These are phyloP conservation scores for Lasiosphaeriaceae sp. DNA, from an alignment of 495 filamentous ascomycete genomes.

Conservation along the genomic window DNA sequence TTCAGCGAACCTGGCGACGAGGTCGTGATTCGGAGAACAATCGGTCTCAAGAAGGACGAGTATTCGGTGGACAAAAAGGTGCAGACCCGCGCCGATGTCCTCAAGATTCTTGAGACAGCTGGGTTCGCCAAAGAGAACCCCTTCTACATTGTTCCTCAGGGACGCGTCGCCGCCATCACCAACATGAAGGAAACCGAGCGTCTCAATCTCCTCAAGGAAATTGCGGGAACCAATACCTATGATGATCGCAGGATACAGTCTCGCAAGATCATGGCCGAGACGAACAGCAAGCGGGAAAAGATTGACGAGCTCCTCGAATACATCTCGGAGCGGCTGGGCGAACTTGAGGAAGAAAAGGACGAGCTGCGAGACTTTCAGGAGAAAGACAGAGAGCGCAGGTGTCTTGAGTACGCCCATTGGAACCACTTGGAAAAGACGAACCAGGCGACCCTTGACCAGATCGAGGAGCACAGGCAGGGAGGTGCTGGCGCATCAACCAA, in stretches of 20 bases:
- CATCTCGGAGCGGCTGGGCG: conserved; percentile 81
- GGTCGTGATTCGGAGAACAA: conserved; percentile 84
- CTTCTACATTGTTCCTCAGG: conserved; percentile 98
- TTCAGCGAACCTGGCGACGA: conserved; percentile 93
- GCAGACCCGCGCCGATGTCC: conserved; percentile 89
- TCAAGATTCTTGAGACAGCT: conserved; percentile 92
- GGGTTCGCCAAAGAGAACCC: conserved; percentile 97
- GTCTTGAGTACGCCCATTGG: conserved; percentile 91
- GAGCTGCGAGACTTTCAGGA: conserved; percentile 90
- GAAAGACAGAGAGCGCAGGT: conserved; percentile 88
- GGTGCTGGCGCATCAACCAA: conserved; percentile 81
- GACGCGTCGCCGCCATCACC: conserved; percentile 89
- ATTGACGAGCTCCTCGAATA: conserved; percentile 89
- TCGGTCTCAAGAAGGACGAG: conserved; percentile 97
- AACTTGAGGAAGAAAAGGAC: conserved; percentile 96
- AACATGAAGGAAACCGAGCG: conserved; percentile 97
- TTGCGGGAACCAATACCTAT: conserved; percentile 95
- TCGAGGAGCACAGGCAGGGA: conserved; percentile 76
- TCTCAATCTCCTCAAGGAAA: conserved; percentile 87
- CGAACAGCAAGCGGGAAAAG: conserved; percentile 87
- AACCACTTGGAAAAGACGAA: conserved; percentile 81
- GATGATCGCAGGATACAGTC: conserved; percentile 86
- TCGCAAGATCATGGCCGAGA: conserved; percentile 95
- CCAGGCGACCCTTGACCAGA: conserved; percentile 67
- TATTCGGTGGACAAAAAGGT: conserved; percentile 96